Base-by-base conservation (phyloP, 2,329 filamentous ascomycete genomes). In the Didymella pomorum region DNA sequence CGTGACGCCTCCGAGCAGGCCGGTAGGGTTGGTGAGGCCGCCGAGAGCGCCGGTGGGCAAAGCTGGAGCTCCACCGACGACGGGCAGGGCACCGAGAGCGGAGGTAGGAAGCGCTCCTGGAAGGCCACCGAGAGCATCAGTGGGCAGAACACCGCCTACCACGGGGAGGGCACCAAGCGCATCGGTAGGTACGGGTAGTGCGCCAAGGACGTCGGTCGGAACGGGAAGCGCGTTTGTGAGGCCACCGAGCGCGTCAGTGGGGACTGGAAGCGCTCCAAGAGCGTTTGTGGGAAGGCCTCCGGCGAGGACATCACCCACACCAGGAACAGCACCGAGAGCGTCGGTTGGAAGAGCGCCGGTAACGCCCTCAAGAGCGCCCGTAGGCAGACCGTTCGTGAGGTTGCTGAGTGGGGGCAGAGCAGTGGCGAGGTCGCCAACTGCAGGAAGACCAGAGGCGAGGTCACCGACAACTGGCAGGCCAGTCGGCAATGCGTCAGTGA, bases 321-420 rank as follows among this genome's bases (percentile, higher is more conserved):
- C 23, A 28, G 49, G 39, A 1, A 52, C 11, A 14, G 10, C 25
- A 16, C n/a, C 37, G 5, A 43, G 18, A 4, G 28, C 41, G n/a
- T n/a, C 20, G 9, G 51, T 47, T 8, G 51, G 45, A 16, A 54
- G 51, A 12, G n/a, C 46, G 8, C 46, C 46, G 6, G 23, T 25
- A 35, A 44, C 21, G 37, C 37, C 37, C 11, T 18, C 37, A 12
- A 35, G 31, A n/a, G 31, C 31, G 12, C 16, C 16, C 6, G 31
- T 35, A 35, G 31, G 31, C 31, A 35, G 31, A 35, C 31, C 31
- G 31, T 35, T 35, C 12, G 16, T 11, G 16, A 35, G 31, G 31
- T 35, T 16, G 18, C 31, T 16, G 2, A 35, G 16, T n/a, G 31
- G 16, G 6, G 31, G 31, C 2, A 35, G 6, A 18, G 11, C 29